Conservation (phyloP, 139 green algal genomes). For the Chlamydomonas asymmetrica region DNA sequence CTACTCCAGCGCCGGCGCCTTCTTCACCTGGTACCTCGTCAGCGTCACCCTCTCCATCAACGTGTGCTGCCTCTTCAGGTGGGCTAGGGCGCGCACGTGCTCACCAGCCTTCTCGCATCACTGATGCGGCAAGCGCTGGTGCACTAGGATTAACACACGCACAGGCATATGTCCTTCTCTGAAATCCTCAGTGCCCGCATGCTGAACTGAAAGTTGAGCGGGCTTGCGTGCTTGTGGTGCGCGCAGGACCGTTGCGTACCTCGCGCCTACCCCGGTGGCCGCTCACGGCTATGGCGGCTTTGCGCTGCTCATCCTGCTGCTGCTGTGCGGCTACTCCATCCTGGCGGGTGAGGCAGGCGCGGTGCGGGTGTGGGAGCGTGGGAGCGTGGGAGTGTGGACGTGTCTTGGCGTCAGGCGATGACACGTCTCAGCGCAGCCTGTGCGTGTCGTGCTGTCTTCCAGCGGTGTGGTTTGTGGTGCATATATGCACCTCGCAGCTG, state of each 20-base stretch:
- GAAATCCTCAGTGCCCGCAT: too few relatives aligned
- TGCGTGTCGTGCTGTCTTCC: too few relatives aligned
- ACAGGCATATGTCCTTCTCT: too few relatives aligned
- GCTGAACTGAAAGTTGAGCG: neutral
- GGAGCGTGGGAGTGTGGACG: too few relatives aligned
- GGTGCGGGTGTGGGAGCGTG: too few relatives aligned
- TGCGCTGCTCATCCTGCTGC: conserved; percentile 61
- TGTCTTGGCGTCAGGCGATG: too few relatives aligned
- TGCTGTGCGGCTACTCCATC: conserved; percentile 70
- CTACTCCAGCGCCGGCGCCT: conserved; percentile 32
- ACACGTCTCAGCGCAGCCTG: too few relatives aligned
- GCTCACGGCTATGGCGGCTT: conserved; percentile 25
- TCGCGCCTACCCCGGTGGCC: conserved; percentile 24
- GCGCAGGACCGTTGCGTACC: conserved; percentile 6
- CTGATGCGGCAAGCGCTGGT: too few relatives aligned
- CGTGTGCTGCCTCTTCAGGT: conserved; percentile 27
- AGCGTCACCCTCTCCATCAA: neutral
- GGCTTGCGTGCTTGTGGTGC: neutral
- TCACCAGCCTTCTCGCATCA: neutral
- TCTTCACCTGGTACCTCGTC: conserved; percentile 35
- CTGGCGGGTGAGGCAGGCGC: conserved; percentile 37
- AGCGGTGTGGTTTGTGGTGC: too few relatives aligned
- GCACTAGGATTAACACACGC: too few relatives aligned
- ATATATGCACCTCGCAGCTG: too few relatives aligned
- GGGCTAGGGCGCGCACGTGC: neutral